Conservation (phyloP, 2,329 filamentous ascomycete species). For the Balansia obtecta region DNA sequence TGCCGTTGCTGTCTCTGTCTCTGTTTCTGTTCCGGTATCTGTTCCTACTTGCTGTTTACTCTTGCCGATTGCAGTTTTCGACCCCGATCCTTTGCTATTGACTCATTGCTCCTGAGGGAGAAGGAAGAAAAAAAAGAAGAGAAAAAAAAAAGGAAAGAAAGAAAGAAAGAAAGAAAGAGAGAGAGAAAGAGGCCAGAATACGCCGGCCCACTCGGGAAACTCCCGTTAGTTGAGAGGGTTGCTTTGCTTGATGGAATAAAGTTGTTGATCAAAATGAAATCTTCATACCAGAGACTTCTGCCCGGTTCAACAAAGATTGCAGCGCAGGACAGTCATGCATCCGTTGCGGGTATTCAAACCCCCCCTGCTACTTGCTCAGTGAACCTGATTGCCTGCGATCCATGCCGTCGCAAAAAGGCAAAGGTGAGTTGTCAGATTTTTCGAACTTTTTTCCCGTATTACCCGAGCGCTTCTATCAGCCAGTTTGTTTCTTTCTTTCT, state of each 20-base stretch:
- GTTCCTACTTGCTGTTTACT: background rate
- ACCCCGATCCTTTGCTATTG: background rate
- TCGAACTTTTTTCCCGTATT: background rate
- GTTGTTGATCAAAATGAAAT: background rate
- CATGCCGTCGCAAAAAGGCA: conserved; percentile 2
- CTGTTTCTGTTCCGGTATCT: background rate
- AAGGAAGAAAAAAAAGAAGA: no score
- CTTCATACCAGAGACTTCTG: background rate
- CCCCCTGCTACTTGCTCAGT: conserved; percentile 1
- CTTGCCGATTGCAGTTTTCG: background rate
- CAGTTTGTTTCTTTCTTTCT: background rate
- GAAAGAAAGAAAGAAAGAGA: no score
- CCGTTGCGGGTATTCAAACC: background rate
- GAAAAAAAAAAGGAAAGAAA: no score
- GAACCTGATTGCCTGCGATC: conserved; percentile 2
- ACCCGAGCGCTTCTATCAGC: background rate
- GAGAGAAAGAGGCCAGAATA: no score
- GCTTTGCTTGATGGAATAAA: background rate
- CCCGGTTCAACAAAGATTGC: conserved; percentile 1
- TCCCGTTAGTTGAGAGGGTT: background rate
- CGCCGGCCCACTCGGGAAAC: background rate
- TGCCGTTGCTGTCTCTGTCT: background rate
- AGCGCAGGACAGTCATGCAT: background rate
- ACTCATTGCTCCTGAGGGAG: no score
- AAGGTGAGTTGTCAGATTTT: background rate